Conservation (phyloP, 306 rosid genomes). For the Castanopsis chinensis region DNA sequence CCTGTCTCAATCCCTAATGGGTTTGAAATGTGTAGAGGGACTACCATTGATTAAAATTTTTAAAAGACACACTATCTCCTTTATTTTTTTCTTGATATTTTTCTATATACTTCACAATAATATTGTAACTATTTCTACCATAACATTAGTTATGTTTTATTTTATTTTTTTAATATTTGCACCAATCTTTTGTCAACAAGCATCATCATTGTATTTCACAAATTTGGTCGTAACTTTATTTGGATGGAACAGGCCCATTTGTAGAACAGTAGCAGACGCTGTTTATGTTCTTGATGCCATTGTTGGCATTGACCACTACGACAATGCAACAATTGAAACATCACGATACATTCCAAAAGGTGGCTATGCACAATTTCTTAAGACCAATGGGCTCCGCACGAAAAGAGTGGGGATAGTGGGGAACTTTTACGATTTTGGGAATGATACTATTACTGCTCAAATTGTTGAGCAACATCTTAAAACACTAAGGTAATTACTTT, state of each 20-base stretch:
- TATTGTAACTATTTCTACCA: no score
- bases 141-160: no score
- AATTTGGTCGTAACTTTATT: not conserved
- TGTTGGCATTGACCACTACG: slow-evolving; percentile 42
- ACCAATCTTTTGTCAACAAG: no score
- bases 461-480: slow-evolving; percentile 34
- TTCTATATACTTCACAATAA: no score
- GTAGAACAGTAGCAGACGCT: slow-evolving; percentile 67
- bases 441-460: slow-evolving; percentile 5
- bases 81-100: no score
- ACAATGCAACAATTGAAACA: slow-evolving; percentile 40
- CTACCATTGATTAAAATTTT: no score
- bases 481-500: slow-evolving; percentile 50
- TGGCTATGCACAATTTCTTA: slow-evolving; percentile 60
- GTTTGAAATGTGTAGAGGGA: no score
- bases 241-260: slow-evolving; percentile 45
- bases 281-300: slow-evolving; percentile 59
- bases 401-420: slow-evolving; percentile 60
- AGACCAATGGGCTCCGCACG: slow-evolving; percentile 42
- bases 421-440: slow-evolving; percentile 21
- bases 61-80: no score
- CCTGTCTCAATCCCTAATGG: no score
- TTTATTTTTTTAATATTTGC: no score
- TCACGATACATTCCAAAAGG: slow-evolving; percentile 51
- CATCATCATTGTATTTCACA: no score